Evolutionary conservation across 1,284 basidiomycete species (phyloP), one percentile per base, ranked within the genome.

Genomic region (Testicularia cyperi): DNA sequence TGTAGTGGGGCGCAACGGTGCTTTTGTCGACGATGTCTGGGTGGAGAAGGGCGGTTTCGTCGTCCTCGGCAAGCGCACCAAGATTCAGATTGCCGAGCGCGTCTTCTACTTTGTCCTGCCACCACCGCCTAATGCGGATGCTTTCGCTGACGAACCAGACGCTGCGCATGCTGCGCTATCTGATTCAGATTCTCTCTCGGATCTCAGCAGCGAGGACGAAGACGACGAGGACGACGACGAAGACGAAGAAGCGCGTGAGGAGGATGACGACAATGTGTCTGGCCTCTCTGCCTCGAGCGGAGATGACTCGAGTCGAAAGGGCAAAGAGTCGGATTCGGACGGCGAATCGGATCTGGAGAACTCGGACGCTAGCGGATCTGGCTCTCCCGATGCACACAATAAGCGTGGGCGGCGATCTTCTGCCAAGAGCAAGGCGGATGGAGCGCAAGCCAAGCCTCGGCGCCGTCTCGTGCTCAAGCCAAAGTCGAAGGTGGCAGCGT

Each of bases 21-120:
- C 92, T 8, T 97, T 92, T 86, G 91, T 99, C 2, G 94, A 98
- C 68, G 92, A 92, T 35, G 85, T 91, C 12, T 98, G 92, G 88
- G 88, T 86, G 48, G 87, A 87, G 15, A 87, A 88, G 73, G 90
- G 91, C 14, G 87, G 88, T 51, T 84, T 87, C 51, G 88, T 92
- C 13, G 64, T 69, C n/a, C 68, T 76, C 3, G 65, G 70, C 19
- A 72, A 71, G 36, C 65, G 94, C 74, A 94, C 95, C 43, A 90
- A 92, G 79, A 94, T 99, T 65, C 95, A 97, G 80, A 98, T 99
- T 70, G 91, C 94, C 23, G 94, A 94, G 33, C 87, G 94, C 44
- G 92, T 90, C 38, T 99, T 99, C 79, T 88, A 92, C 75, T 99
- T 97, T 78, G 85, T 95, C 42, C 84, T 96, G 9, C 92, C 91